Conservation (phyloP, 345 rosid genomes). For the Eucalyptus curtisii region DNA sequence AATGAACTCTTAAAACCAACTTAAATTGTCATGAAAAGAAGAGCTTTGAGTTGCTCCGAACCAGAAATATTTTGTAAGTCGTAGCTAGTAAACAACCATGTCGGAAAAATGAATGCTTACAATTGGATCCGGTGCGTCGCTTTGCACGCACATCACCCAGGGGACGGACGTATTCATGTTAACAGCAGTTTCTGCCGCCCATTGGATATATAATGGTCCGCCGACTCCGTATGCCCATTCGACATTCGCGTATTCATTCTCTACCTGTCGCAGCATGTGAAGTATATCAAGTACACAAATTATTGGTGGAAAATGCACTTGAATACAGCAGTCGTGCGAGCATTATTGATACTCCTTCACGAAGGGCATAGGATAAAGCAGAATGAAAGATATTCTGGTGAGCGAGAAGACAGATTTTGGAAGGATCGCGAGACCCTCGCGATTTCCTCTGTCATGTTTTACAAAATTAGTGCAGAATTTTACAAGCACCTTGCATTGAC, state of each 20-base stretch:
- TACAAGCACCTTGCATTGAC: background rate
- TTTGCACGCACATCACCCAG: constrained; percentile 58
- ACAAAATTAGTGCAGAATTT: background rate
- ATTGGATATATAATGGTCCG: constrained; percentile 35
- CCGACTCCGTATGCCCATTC: constrained; percentile 41
- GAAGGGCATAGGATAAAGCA: background rate
- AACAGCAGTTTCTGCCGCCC: constrained; percentile 67
- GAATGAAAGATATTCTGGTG: background rate
- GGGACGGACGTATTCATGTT: constrained; percentile 49
- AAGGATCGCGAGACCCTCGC: background rate
- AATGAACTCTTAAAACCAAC: background rate
- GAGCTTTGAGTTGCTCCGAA: background rate
- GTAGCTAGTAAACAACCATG: background rate
- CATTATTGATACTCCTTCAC: background rate
- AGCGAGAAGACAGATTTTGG: background rate
- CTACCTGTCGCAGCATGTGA: constrained; percentile 26
- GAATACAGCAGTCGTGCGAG: background rate
- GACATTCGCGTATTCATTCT: constrained; percentile 51
- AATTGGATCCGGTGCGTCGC: constrained; percentile 54
- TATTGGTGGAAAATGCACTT: background rate
- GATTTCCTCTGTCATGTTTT: background rate
- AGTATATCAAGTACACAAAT: background rate
- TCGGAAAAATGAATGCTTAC: constrained; percentile 3
- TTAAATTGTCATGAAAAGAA: background rate
- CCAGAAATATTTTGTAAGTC: background rate